Percentiles rank a stretch among this genome's conserved stretches.
Conservation (phyloP, 208 protist genomes). For the Wallacemonas rigidus region DNA sequence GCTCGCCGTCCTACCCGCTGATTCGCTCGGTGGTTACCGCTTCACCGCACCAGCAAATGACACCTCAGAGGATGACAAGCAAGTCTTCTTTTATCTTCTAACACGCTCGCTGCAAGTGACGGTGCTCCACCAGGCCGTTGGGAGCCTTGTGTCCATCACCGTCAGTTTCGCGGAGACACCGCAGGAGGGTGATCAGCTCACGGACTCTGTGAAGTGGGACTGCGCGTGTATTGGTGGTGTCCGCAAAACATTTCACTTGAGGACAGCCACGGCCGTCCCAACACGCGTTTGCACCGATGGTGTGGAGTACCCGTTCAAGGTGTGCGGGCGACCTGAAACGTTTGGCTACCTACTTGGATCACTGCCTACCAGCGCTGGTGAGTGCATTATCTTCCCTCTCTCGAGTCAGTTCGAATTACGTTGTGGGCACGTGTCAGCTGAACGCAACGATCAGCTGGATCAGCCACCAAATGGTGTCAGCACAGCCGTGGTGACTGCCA, state of each 20-base stretch:
- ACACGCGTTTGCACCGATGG: conserved; percentile 10
- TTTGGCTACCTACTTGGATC: conserved; percentile 9
- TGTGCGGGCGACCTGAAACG: conserved; percentile 1
- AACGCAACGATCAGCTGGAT: not conserved
- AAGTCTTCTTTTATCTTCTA: conserved; percentile 14
- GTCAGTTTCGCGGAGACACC: conserved; percentile 7
- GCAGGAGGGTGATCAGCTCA: conserved; percentile 8
- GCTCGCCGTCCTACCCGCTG: not conserved
- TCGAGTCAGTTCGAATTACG: not conserved
- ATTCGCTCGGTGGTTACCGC: conserved; percentile 8
- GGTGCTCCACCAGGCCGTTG: conserved; percentile 1
- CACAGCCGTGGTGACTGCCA: conserved; percentile 1
- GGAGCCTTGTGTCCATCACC: not conserved
- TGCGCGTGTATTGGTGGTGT: conserved; percentile 1
- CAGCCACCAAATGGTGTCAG: not conserved
- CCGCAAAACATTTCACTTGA: conserved; percentile 11
- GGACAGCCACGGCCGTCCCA: conserved; percentile 1
- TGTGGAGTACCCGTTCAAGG: not conserved
- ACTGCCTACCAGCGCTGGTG: not conserved
- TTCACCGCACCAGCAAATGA: not conserved
- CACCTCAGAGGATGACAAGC: not conserved
- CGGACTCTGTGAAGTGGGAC: conserved; percentile 13
- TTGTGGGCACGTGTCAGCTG: not conserved
- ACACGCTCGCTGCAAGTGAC: conserved; percentile 8
- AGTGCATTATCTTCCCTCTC: conserved; percentile 10